Percentiles rank a stretch among this genome's conserved stretches.
Conservation (phyloP, 2,329 filamentous ascomycete species). For the Hypocreales sp. region DNA sequence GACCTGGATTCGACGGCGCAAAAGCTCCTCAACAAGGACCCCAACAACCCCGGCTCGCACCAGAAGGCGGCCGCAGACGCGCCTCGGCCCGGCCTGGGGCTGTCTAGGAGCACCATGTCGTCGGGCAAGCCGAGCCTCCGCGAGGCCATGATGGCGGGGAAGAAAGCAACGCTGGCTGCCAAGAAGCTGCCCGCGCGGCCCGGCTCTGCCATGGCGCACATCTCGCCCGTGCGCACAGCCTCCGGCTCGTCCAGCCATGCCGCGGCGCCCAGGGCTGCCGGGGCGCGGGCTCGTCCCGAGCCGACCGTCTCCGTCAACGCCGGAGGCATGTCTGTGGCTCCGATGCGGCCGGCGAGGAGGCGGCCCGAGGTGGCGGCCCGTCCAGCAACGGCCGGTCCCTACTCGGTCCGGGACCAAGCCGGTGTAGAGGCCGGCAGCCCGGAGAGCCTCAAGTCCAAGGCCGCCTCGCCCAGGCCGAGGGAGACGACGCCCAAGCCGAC, state of each 20-base stretch:
- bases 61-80: constrained; percentile 35
- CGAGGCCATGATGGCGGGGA: constrained; percentile 74
- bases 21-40: constrained; percentile 66
- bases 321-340: constrained; percentile 46
- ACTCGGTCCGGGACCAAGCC: constrained; percentile 41
- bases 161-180: constrained; percentile 38
- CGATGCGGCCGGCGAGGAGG: constrained; percentile 43
- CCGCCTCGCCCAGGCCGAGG: constrained; percentile 31
- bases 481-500: constrained; percentile 37
- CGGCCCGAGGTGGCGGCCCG: constrained; percentile 41
- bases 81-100: constrained; percentile 39
- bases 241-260: constrained; percentile 19
- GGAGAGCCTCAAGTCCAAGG: constrained; percentile 28
- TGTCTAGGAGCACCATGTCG: constrained; percentile 47
- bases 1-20: constrained; percentile 65
- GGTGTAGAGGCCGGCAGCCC: constrained; percentile 25
- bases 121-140: constrained; percentile 52
- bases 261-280: constrained; percentile 16
- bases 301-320: constrained; percentile 28
- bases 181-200: constrained; percentile 38
- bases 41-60: constrained; percentile 62
- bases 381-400: constrained; percentile 50
- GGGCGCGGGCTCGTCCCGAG: constrained; percentile 25
- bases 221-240: constrained; percentile 33
- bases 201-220: constrained; percentile 47